Conservation (phyloP, 208 protist genomes). For the Herpetomonas samuelpessoai region DNA sequence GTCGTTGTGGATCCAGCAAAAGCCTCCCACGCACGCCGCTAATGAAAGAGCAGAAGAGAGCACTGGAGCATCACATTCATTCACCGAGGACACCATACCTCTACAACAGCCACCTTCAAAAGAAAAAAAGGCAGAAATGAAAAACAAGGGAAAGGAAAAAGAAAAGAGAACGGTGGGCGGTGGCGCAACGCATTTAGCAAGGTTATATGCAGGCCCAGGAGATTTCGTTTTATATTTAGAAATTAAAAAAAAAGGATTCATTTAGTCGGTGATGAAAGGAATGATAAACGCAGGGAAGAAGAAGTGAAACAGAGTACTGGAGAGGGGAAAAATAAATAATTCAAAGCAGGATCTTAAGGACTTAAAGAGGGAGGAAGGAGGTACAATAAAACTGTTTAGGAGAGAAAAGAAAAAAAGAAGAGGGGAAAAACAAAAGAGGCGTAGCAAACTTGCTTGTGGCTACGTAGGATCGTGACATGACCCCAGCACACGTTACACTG, state of each 20-base stretch:
- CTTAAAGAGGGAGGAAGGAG: neutral
- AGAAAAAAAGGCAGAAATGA: neutral
- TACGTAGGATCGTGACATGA: neutral
- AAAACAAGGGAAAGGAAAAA: neutral
- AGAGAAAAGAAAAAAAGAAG: conserved; percentile 1
- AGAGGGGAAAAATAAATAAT: conserved; percentile 6
- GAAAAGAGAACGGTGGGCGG: neutral
- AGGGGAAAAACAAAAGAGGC: neutral
- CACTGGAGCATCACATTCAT: too few relatives aligned
- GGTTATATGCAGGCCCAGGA: neutral
- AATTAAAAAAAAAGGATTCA: conserved; percentile 13
- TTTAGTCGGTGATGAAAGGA: conserved; percentile 3
- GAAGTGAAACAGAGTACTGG: neutral
- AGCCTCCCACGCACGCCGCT: neutral
- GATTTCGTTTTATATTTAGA: conserved; percentile 5
- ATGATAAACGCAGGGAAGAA: conserved; percentile 1
- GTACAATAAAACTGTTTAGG: neutral
- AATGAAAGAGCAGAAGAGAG: neutral
- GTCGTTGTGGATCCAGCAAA: neutral
- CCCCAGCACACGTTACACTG: neutral
- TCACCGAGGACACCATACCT: too few relatives aligned
- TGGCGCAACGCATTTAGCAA: neutral
- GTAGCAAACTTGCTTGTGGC: neutral
- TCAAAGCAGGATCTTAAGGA: conserved; percentile 1
- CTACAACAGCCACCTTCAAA: conserved; percentile 1